phyloP scores from a whole-genome alignment of 306 rosid species.

The Mimosa pudica region DNA sequence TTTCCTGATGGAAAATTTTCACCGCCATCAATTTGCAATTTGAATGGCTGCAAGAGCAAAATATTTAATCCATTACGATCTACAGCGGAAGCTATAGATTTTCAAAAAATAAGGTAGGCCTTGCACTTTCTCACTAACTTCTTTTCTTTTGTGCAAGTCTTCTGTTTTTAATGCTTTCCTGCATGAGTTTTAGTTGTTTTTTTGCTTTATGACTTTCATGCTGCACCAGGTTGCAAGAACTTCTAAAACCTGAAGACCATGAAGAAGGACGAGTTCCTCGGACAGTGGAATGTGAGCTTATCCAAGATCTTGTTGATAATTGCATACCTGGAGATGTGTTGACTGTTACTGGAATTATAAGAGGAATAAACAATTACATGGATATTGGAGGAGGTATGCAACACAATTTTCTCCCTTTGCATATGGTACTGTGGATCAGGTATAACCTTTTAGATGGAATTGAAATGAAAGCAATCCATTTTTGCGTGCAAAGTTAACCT shows the following conservation, averaged over 20 bases:
- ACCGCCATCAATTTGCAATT: slow-evolving; percentile 70
- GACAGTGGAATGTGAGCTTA: slow-evolving; percentile 93
- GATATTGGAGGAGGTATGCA: slow-evolving; percentile 92
- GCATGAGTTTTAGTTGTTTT: slow-evolving; percentile 11
- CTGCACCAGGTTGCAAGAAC: slow-evolving; percentile 72
- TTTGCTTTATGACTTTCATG: slow-evolving; percentile 6
- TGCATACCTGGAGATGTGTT: slow-evolving; percentile 98
- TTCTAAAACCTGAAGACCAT: slow-evolving; percentile 79
- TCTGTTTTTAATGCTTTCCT: not conserved
- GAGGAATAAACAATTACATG: slow-evolving; percentile 90
- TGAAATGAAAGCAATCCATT: slow-evolving; percentile 29
- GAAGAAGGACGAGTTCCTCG: slow-evolving; percentile 98
- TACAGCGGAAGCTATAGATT: slow-evolving; percentile 77
- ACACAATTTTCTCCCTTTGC: slow-evolving; percentile 20
- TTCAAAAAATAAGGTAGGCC: slow-evolving; percentile 83
- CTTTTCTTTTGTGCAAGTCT: slow-evolving; percentile 7
- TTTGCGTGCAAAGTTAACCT: slow-evolving; percentile 16
- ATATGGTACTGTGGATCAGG: slow-evolving; percentile 11
- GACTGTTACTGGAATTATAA: slow-evolving; percentile 87
- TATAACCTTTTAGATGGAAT: slow-evolving; percentile 18
- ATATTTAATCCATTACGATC: slow-evolving; percentile 67
- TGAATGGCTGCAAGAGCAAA: slow-evolving; percentile 93
- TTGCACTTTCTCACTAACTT: slow-evolving; percentile 25
- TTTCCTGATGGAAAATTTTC: slow-evolving; percentile 93
- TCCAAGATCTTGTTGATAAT: slow-evolving; percentile 87